Base-by-base conservation (phyloP, 2,329 filamentous ascomycete genomes). In the Pleomassaria siparia region DNA sequence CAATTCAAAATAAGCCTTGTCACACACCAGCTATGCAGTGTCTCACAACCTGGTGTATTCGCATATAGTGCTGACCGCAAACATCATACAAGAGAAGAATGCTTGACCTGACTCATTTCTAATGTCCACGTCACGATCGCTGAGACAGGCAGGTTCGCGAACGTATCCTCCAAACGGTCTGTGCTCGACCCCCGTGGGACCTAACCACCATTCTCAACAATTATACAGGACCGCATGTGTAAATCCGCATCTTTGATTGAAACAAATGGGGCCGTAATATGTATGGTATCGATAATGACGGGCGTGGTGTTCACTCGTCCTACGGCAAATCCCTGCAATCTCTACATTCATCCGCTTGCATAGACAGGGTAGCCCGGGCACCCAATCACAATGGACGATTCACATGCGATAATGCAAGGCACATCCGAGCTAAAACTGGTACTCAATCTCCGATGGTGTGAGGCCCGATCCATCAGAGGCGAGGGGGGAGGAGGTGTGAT, bases 281-380 rank as follows among this genome's bases (percentile, higher is more conserved):
- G 35, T n/a, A n/a, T n/a, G n/a, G n/a, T n/a, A 22, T 22, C 29
- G 8, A 4, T 37, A 15, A 37, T 37, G 35, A 37, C 11, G 9
- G 10, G 10, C 7, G 2, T 24, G 35, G 18, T n/a, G 35, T n/a
- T 21, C 35, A 13, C 20, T 13, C 9, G 18, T 3, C 3, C 20
- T 24, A 13, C 3, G 16, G n/a, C n/a, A 37, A 12, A 30, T 37
- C 35, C 35, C 20, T 37, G 20, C 35, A 22, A 22, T 37, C 35
- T 37, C n/a, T 8, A 13, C 20, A 37, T 37, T 37, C 35, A 37
- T 37, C 35, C 35, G 35, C n/a, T n/a, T n/a, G n/a, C n/a, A n/a
- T 15, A 12, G n/a, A 37, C 8, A 18, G n/a, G 12, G 16, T 8
- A 8, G 32, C 9, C 32, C 4, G 24, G 13, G n/a, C 18, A 12